Percentiles rank a stretch among this genome's conserved stretches.
phyloP scores from a whole-genome alignment of 306 rosid species.

The Astragalus membranaceus region DNA sequence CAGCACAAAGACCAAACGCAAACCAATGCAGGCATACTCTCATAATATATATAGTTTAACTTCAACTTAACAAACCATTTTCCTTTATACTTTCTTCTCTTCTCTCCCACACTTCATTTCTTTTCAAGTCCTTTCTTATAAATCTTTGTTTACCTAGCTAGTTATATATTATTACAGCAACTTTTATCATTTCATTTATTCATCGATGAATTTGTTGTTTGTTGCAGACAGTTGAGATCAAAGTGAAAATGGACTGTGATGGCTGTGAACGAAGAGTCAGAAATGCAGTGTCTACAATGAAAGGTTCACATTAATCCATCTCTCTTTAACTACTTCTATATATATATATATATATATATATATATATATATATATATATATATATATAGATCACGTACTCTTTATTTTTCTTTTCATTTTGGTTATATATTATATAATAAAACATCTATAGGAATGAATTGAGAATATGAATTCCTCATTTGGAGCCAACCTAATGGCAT shows the following conservation, averaged over 20 bases:
- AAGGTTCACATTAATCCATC: slow-evolving; percentile 37
- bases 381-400: too few species aligned
- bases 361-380: too few species aligned
- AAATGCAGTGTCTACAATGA: slow-evolving; percentile 62
- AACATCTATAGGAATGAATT: too few species aligned
- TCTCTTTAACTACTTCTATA: too few species aligned
- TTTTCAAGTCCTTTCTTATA: background rate
- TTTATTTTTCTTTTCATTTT: background rate
- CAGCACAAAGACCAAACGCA: slow-evolving; percentile 46
- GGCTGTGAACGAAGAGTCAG: slow-evolving; percentile 85
- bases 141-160: background rate
- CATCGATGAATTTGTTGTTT: background rate
- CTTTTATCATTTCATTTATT: background rate
- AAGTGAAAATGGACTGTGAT: slow-evolving; percentile 91
- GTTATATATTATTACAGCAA: background rate
- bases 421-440: too few species aligned
- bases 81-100: background rate
- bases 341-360: too few species aligned
- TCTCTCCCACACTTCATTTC: background rate
- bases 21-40: slow-evolving; percentile 68
- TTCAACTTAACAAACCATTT: background rate
- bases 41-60: background rate
- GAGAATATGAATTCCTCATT: background rate
- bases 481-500: background rate
- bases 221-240: slow-evolving; percentile 70